A percentile compares a stretch with the other conserved stretches of the same genome.
phyloP scores from a whole-genome alignment of 176 grass and related monocot species.

The Carex littledalei region DNA sequence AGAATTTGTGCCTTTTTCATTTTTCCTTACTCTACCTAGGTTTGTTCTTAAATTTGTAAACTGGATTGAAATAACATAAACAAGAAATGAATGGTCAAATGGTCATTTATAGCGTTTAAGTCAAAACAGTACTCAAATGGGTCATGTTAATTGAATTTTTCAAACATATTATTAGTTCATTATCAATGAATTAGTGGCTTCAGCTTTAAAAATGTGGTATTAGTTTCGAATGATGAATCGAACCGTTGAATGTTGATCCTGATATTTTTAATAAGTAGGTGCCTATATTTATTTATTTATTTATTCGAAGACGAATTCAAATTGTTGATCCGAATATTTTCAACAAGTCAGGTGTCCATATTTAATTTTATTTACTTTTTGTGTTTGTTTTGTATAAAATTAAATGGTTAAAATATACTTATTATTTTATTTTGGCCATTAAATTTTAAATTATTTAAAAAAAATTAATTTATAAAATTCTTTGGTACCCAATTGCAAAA shows the following conservation, averaged over 20 bases:
- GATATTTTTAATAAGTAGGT: background rate
- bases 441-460: no score
- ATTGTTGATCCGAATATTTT: no score
- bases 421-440: no score
- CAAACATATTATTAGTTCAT: background rate
- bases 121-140: background rate
- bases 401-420: no score
- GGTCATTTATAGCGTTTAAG: background rate
- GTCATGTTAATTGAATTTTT: background rate
- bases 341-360: no score
- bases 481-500: background rate
- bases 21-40: background rate
- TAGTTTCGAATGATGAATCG: background rate
- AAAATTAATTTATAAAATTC: no score
- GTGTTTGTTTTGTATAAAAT: no score
- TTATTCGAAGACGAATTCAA: background rate
- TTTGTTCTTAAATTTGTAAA: background rate
- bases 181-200: background rate
- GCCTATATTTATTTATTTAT: background rate
- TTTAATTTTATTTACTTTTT: no score
- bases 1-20: background rate
- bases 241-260: background rate
- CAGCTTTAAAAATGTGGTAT: background rate
- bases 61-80: background rate
- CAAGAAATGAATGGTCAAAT: background rate